A percentile compares a stretch with the other conserved stretches of the same genome.
Conservation (phyloP, 352 stramenopile genomes). For the Phytophthora ramorum region DNA sequence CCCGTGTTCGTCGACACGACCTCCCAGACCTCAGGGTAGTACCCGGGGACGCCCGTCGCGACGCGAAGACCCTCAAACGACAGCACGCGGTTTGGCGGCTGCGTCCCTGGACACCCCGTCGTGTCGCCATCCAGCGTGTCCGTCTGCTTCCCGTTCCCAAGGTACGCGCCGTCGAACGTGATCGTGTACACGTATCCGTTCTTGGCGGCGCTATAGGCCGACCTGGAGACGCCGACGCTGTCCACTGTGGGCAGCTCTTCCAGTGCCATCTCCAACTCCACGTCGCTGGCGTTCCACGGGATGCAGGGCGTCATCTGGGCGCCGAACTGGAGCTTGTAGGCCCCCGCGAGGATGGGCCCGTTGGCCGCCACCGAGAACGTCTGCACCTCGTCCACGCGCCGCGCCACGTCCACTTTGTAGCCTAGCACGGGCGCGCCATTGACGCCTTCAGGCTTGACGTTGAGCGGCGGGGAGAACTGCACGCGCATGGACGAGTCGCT, state of each 20-base stretch:
- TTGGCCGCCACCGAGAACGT: constrained; percentile 69
- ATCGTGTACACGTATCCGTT: constrained; percentile 80
- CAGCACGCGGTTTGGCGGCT: constrained; percentile 58
- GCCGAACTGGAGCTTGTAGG: constrained; percentile 56
- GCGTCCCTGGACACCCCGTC: constrained; percentile 39
- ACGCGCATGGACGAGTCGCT: constrained; percentile 59
- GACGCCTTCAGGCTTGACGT: constrained; percentile 69
- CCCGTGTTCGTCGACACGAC: constrained; percentile 51
- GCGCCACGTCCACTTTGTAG: constrained; percentile 81
- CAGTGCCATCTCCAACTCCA: constrained; percentile 73
- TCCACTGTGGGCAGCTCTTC: constrained; percentile 76
- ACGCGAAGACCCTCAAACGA: constrained; percentile 56
- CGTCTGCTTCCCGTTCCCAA: constrained; percentile 62
- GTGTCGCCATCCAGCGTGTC: constrained; percentile 60
- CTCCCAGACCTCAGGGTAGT: constrained; percentile 73
- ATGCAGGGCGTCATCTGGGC: constrained; percentile 57
- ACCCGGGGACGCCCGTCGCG: constrained; percentile 48
- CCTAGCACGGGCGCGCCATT: constrained; percentile 77
- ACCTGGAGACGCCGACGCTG: constrained; percentile 63
- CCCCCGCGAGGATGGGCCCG: constrained; percentile 54
- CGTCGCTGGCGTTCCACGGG: constrained; percentile 71
- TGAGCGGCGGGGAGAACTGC: constrained; percentile 63
- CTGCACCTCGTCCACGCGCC: constrained; percentile 74
- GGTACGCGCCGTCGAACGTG: constrained; percentile 68
- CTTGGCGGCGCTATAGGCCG: constrained; percentile 46